Base-by-base conservation (phyloP, 257 asterid genomes). In the Nicotiana undulata region DNA sequence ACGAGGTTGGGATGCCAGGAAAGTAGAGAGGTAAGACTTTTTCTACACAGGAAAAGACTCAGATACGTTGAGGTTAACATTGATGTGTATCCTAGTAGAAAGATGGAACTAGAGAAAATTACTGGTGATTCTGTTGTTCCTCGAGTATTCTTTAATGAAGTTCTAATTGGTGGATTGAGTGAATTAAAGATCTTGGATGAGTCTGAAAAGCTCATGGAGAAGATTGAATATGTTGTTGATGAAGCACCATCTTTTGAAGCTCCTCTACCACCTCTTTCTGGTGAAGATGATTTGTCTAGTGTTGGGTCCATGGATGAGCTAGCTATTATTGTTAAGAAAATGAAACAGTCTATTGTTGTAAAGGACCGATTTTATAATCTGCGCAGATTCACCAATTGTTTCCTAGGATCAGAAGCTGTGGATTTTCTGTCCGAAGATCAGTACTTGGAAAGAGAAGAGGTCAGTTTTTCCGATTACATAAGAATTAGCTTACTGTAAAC, bases 401-500 rank as follows among this genome's bases (percentile, higher is more conserved):
- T 94, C 88, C 83, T 90, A 53, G 98, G 97, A 37, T 90, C 91
- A 64, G 97, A 94, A 70, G 97, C 92, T 83, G 96, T 90, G 81
- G 97, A 91, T 86, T 93, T 94, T 91, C 85, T 94, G 86, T 91
- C 98, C 13, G 94, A 90, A 86, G 97, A 94, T 88, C 98, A 94
- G 75, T 91, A 89, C 84, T 84, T 94, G 91, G 98, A 94, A 85
- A 88, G 97, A 85, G 93, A 89, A 79, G 98, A 89, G 88, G 98
- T 68, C 68, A 53, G 77, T 29, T 29, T 29, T 29, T 29, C 4
- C 32, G 32, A 74, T 82, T 17, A 60, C 75, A 70, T 82, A 77
- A 77, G 22, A 28, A 63, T 37, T 34, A 77, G 24, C 18, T 9
- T 60, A 34, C 15, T 20, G 24, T 24, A 46, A 40, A 49, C 37